Evolutionary conservation across 176 grass and related monocot species (phyloP), one percentile per base, ranked within the genome.

Genomic region (Carex scoparia): DNA sequence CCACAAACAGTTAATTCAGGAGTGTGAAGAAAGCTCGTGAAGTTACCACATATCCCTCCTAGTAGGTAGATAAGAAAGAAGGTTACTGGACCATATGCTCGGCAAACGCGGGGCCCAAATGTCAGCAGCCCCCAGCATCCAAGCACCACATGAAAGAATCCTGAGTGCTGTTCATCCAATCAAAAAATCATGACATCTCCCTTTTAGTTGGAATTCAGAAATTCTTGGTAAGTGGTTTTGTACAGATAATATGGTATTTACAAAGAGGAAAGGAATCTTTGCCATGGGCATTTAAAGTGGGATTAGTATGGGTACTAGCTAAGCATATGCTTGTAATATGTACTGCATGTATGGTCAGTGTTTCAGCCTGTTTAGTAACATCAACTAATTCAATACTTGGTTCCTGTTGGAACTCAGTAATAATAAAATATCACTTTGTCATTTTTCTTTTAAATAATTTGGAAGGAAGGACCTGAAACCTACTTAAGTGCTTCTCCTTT

Each of bases 11-110:
- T 95, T 71, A 92, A 79, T 78, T 95, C 93, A 55, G 93, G 80
- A 27, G 93, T 95, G 89, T 95, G 93, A 85, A 91, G 62, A 86
- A 89, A 92, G 84, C 93, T 95, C 57, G 87, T 92, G 23, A 95
- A 86, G 84, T 92, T 95, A 69, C 93, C 93, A 19, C 88, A 91
- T 84, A 95, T 85, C 80, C 93, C 93, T 82, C 93, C 93, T 81
- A 95, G 83, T 89, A 95, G 58, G 84, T 95, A 95, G 65, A 95
- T 91, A 35, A 95, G 87, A 69, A 95, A 88, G 87, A 95, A 95
- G 31, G 93, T 86, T n/a, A 82, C 69, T 56, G 86, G 90, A 31
- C 93, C 93, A 79, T 95, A 95, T 69, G 81, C 88, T 89, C 77
- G 86, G 76, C 80, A 92, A 68, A 95, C 89, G 75, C 76, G 82